A percentile compares a stretch with the other conserved stretches of the same genome.
Evolutionary conservation across 2,329 filamentous ascomycete species (phyloP).

Genomic region (Tolypocladium album): DNA sequence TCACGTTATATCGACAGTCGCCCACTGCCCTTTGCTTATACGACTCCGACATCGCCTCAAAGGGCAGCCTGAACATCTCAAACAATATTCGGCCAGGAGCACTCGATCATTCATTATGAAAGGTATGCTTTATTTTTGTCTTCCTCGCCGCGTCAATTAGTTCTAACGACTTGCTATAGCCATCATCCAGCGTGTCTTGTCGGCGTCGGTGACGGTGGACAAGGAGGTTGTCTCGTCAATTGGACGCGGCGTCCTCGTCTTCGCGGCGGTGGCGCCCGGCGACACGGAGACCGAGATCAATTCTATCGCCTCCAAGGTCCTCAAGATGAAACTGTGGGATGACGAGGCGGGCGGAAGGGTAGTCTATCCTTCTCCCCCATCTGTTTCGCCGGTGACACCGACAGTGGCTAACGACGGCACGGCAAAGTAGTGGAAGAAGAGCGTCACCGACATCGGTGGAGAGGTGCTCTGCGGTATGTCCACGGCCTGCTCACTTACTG

Average conservation of each 20-base stretch:
- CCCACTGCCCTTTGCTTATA: background rate
- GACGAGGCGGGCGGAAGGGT: conserved; percentile 62
- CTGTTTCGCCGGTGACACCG: background rate
- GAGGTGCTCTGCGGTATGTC: conserved; percentile 82
- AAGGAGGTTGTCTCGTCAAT: conserved; percentile 84
- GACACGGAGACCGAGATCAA: conserved; percentile 87
- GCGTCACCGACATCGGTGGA: conserved; percentile 76
- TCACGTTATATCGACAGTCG: too few species aligned
- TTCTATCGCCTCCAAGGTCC: conserved; percentile 68
- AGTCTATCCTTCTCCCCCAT: conserved; percentile 7
- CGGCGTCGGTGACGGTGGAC: conserved; percentile 91
- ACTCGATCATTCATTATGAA: conserved; percentile 1
- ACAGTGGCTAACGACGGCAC: conserved; percentile 2
- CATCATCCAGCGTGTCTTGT: conserved; percentile 86
- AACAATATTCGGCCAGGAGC: background rate
- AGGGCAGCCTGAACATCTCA: background rate
- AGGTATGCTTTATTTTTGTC: conserved; percentile 1
- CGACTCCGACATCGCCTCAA: background rate
- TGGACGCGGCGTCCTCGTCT: conserved; percentile 77
- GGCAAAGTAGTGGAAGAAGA: conserved; percentile 69
- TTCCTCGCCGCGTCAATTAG: too few species aligned
- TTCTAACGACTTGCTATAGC: conserved; percentile 38
- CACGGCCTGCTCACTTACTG: background rate
- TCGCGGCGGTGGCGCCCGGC: conserved; percentile 82
- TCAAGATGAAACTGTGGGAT: conserved; percentile 89